These are phyloP conservation scores for Globisporangium polare DNA, from an alignment of 352 stramenopile genomes.

Conservation along the genomic window DNA sequence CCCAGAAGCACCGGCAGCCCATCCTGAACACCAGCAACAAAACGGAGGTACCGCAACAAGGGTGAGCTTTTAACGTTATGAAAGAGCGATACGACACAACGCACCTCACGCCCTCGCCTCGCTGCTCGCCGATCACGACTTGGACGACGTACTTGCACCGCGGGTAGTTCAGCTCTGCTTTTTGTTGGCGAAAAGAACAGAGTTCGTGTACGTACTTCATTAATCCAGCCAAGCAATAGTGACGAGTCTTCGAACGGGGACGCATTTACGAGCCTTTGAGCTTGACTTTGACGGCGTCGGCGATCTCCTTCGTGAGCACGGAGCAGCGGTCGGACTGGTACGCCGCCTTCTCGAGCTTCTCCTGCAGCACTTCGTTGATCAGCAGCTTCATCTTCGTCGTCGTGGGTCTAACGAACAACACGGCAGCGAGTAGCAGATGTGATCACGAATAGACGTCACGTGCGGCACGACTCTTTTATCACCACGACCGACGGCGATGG, in stretches of 20 bases:
- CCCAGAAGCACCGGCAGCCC: constrained; percentile 89
- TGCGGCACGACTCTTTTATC: no score
- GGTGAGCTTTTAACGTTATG: no score
- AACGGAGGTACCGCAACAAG: no score
- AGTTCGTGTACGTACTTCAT: no score
- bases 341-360: constrained; percentile 57
- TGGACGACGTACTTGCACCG: constrained; percentile 91
- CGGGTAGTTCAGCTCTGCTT: constrained; percentile 56
- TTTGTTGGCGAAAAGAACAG: not conserved
- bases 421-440: not conserved
- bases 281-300: constrained; percentile 75
- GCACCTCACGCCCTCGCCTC: constrained; percentile 79
- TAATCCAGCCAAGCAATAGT: no score
- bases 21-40: constrained; percentile 39
- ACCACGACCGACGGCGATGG: not conserved
- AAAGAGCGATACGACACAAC: not conserved
- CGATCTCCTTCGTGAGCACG: constrained; percentile 81
- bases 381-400: constrained; percentile 82
- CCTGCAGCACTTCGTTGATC: constrained; percentile 54
- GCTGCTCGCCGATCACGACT: constrained; percentile 88
- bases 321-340: constrained; percentile 79
- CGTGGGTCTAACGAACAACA: constrained; percentile 43
- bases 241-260: no score
- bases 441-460: no score
- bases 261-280: no score